Evolutionary conservation across 129 eudicot genomes (phyloP).

Genomic region (Centella asiatica): DNA sequence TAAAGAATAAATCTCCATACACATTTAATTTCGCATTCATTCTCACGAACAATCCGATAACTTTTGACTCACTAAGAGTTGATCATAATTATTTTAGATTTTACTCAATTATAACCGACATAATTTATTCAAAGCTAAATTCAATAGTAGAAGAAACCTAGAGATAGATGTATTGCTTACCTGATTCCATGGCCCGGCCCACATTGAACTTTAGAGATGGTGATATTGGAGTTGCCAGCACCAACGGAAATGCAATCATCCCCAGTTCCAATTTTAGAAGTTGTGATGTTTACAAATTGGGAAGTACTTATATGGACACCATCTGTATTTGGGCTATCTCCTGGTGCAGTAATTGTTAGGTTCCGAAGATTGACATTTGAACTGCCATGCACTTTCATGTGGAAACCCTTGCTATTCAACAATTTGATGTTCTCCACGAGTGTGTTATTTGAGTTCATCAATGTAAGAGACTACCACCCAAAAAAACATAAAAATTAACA

Average conservation of each 20-base stretch:
- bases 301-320: constrained; percentile 32
- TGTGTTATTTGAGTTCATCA: constrained; percentile 12
- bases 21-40: no score
- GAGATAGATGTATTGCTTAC: constrained; percentile 7
- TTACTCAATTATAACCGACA: no score
- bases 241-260: constrained; percentile 50
- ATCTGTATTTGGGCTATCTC: constrained; percentile 43
- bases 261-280: constrained; percentile 36
- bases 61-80: no score
- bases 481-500: neutral
- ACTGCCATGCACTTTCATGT: constrained; percentile 22
- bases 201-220: constrained; percentile 15
- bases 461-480: constrained; percentile 24
- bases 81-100: no score
- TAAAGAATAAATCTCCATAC: no score
- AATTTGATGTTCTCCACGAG: constrained; percentile 7
- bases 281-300: constrained; percentile 8
- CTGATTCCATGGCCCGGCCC: constrained; percentile 40
- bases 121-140: no score
- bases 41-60: no score
- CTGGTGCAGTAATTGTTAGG: constrained; percentile 28
- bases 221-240: constrained; percentile 19
- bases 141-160: no score
- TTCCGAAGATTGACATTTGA: neutral
- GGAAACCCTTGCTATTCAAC: constrained; percentile 34